A percentile compares a stretch with the other conserved stretches of the same genome.
Conservation (phyloP, 2,329 filamentous ascomycete species). For the Neofusicoccum parvum region DNA sequence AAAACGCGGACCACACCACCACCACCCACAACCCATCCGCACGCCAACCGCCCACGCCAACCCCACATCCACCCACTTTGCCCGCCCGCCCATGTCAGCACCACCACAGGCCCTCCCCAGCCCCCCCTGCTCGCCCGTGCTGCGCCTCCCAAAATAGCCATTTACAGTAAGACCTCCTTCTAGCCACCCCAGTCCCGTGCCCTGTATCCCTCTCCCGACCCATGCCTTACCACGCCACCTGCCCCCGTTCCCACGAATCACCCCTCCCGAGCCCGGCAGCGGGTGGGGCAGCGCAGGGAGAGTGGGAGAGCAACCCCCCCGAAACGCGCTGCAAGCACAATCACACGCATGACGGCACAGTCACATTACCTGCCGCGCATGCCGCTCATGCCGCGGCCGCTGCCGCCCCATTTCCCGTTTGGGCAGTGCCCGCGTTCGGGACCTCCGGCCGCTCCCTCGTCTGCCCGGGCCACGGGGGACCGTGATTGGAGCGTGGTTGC, state of each 20-base stretch:
- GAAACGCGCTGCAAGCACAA: neutral
- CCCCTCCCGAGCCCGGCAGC: neutral
- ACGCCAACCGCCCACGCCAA: neutral
- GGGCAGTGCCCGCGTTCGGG: neutral
- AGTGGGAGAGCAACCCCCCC: neutral
- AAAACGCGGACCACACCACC: neutral
- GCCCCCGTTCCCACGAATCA: neutral
- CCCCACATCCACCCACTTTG: neutral
- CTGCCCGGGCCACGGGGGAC: too few species aligned
- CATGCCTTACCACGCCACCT: neutral
- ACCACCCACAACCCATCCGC: neutral
- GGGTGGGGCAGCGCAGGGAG: neutral
- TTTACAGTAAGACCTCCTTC: neutral
- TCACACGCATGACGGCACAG: conserved; percentile 4
- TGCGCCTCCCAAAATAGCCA: neutral
- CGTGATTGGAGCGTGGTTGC: neutral
- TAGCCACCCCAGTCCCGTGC: neutral
- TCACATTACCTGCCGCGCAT: conserved; percentile 10
- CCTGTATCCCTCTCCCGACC: neutral
- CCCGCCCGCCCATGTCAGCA: neutral
- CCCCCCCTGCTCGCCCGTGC: neutral
- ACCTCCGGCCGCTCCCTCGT: too few species aligned
- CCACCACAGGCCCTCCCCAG: neutral
- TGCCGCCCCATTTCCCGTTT: neutral
- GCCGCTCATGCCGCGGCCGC: neutral